phyloP scores from a whole-genome alignment of 345 rosid species.

The Citropsis articulata region DNA sequence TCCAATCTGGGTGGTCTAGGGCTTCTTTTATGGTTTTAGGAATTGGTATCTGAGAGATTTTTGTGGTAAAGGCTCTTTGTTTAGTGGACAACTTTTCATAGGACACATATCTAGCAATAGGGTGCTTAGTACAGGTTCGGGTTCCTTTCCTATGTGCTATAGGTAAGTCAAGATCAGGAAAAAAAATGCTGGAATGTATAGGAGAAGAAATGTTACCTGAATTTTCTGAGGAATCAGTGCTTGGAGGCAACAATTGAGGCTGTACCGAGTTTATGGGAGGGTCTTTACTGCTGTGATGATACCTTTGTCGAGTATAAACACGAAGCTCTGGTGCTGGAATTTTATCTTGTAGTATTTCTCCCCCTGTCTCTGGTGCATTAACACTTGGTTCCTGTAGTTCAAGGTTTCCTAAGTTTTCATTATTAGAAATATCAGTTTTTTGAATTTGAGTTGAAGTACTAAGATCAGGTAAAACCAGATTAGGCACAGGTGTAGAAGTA shows the following conservation, averaged over 20 bases:
- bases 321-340: background rate
- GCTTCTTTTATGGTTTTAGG: too few relatives aligned
- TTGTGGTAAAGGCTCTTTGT: background rate
- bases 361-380: background rate
- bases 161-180: background rate
- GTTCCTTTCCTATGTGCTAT: too few relatives aligned
- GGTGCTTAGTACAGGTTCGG: too few relatives aligned
- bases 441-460: too few relatives aligned
- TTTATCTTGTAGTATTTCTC: background rate
- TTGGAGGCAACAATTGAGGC: background rate
- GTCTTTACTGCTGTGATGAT: too few relatives aligned
- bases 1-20: too few relatives aligned
- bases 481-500: background rate
- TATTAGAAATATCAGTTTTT: too few relatives aligned
- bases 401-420: background rate
- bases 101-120: too few relatives aligned
- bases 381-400: background rate
- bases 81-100: background rate
- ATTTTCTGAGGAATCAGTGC: background rate
- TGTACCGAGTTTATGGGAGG: background rate
- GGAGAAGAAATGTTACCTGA: background rate
- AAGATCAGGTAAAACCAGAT: background rate
- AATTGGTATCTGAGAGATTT: too few relatives aligned
- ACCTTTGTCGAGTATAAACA: background rate
- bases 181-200: too few relatives aligned